Evolutionary conservation across 1,139 yeast genomes (phyloP), one percentile per base, ranked within the genome.

Genomic region (Magnusiomyces clavatus): DNA sequence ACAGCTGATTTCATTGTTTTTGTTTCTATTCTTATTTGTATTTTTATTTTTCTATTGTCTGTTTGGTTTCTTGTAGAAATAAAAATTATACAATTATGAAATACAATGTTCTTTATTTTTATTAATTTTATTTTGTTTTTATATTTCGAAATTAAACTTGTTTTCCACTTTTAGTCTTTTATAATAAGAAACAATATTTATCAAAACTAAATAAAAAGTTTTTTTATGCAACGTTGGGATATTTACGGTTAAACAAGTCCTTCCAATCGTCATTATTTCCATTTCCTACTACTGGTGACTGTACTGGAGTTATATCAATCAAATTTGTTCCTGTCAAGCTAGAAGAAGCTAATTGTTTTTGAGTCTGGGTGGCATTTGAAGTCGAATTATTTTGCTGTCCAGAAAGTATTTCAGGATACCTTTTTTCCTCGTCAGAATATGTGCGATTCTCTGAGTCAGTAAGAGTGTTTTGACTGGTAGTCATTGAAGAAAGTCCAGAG

Each of bases 171-270:
- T 39, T 39, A n/a, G 14, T 16, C 16, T 16, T n/a, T 17, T 39
- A 39, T 39, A 16, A 16, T 16, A 17, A 16, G 10, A 39, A 39
- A 39, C 4, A 12, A 36, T 24, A 2, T 8, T 17, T n/a, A 24
- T 47, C 37, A 39, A 16, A 36, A 41, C 17, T 34, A 14, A 46
- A 46, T 29, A 17, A 16, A 24, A 19, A n/a, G n/a, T 24, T 13
- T 24, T 24, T 31, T 54, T 54, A 62, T 12, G 58, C 60, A 45
- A 64, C 53, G 49, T 65, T 61, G 29, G 68, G 68, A 52, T 64
- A 64, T 54, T 62, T 64, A 50, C 61, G 58, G 53, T 64, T 62
- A 51, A 64, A 64, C 46, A 56, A 54, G 36, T 55, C 55, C 50
- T 63, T 64, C 67, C 67, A 63, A 52, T 64, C 67, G 10, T 61